Base-by-base conservation (phyloP, 108 stramenopile genomes). In the Mediolabrus comicus region DNA sequence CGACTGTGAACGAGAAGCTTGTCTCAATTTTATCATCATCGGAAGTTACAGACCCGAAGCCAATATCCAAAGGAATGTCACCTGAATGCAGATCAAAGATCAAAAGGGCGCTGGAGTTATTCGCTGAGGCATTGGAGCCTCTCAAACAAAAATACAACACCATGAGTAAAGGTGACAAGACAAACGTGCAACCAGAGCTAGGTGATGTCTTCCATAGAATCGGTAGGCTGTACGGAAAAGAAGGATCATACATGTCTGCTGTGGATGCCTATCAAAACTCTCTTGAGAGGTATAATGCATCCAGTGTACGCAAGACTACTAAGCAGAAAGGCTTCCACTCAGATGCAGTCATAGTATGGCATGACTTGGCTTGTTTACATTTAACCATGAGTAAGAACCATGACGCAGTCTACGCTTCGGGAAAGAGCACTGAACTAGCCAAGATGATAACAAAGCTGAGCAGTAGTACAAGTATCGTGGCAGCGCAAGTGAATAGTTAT, bases 191-290 rank as follows among this genome's bases (percentile, higher is more conserved):
- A 9, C 61, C 66, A 9, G 77, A 79, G 19, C 26, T 79, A 3
- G 77, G 71, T 32, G 77, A 79, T 1, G 60, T 66, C 3, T 67
- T 72, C 33, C 61, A 62, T 17, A 79, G 71, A 35, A 79, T 79
- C 56, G 70, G 65, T 9, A 53, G 54, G 12, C 49, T 79, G 31
- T 67, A 79, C 63, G 31, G 59, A 28, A 71, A 67, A 49, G 71
- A 67, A 58, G 71, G 71, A 26, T 41, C 49, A 4, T 27, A 62
- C 32, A 26, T 52, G 1, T 67, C 71, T 14, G 77, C 77, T 12
- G 29, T 79, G 49, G 71, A 79, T 60, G 77, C 77, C n/a, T 71
- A 56, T 29, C 65, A 56, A 54, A 65, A 66, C 29, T 53, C 77
- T 1, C 33, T 79, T 9, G 77, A 72, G 13, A 49, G 59, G 13